Evolutionary conservation across 2,329 filamentous ascomycete species (phyloP).

Genomic region (Penicillium freii): DNA sequence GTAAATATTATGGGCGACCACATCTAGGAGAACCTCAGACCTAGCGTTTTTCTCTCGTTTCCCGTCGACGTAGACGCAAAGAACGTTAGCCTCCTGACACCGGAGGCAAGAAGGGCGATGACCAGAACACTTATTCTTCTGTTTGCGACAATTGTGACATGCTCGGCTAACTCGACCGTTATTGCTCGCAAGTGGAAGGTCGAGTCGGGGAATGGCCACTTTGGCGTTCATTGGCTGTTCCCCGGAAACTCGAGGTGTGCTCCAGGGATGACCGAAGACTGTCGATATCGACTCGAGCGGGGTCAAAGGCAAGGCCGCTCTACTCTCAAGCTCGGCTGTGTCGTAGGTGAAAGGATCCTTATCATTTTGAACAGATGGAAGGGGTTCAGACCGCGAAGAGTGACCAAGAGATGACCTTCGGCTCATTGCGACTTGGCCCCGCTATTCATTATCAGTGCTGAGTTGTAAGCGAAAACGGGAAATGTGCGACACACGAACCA

Average conservation of each 20-base stretch:
- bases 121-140: slow-evolving; percentile 49
- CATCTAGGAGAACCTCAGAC: slow-evolving; percentile 27
- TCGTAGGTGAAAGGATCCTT: background rate
- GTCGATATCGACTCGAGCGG: background rate
- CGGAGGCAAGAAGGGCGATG: slow-evolving; percentile 44
- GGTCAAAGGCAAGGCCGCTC: background rate
- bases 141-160: slow-evolving; percentile 47
- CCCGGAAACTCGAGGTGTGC: background rate
- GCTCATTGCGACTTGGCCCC: slow-evolving; percentile 5
- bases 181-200: slow-evolving; percentile 20
- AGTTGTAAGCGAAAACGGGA: background rate
- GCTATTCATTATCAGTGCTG: background rate
- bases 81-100: slow-evolving; percentile 42
- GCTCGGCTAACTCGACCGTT: slow-evolving; percentile 38
- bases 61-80: slow-evolving; percentile 45
- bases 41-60: slow-evolving; percentile 46
- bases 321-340: background rate
- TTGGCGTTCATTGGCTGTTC: slow-evolving; percentile 23
- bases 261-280: background rate
- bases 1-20: slow-evolving; percentile 4
- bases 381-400: background rate
- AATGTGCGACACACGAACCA: background rate
- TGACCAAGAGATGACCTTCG: background rate
- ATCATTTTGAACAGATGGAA: background rate
- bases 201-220: slow-evolving; percentile 32